These are phyloP conservation scores for Toxicodendron radicans DNA, from an alignment of 345 rosid species.

Conservation along the genomic window DNA sequence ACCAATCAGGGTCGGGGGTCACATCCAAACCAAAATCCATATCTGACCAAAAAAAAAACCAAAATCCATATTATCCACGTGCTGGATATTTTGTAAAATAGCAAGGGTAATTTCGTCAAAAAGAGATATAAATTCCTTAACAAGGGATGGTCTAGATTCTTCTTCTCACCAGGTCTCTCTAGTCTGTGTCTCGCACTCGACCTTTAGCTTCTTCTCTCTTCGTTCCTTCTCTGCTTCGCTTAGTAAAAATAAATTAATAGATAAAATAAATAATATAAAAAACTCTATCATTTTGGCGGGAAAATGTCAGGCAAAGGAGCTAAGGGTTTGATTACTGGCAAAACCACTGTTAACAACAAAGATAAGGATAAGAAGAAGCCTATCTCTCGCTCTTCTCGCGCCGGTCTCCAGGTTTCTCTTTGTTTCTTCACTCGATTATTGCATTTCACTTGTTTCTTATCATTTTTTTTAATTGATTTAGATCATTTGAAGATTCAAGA, in stretches of 20 bases:
- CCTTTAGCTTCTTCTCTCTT: background rate
- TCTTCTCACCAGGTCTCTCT: background rate
- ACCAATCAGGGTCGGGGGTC: background rate
- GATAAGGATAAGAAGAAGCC: conserved; percentile 81
- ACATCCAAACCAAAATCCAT: too few species aligned
- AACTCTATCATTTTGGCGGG: conserved; percentile 17
- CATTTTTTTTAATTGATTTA: too few species aligned
- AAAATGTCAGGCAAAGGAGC: conserved; percentile 89
- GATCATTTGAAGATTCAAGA: too few species aligned
- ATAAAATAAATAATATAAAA: background rate
- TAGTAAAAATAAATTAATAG: background rate
- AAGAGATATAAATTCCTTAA: background rate
- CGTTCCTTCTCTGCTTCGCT: background rate
- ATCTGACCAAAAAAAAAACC: too few species aligned
- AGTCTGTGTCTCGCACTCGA: background rate
- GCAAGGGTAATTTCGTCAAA: conserved; percentile 13
- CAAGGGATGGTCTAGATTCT: background rate
- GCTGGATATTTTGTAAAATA: background rate
- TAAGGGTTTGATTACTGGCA: conserved; percentile 70
- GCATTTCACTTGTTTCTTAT: background rate
- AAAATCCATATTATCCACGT: too few species aligned
- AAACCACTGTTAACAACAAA: conserved; percentile 45
- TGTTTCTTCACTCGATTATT: background rate
- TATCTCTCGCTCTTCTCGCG: conserved; percentile 74
- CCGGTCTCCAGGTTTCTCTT: conserved; percentile 65